phyloP scores from a whole-genome alignment of 2,329 filamentous ascomycete species.

The Zalaria sp. region DNA sequence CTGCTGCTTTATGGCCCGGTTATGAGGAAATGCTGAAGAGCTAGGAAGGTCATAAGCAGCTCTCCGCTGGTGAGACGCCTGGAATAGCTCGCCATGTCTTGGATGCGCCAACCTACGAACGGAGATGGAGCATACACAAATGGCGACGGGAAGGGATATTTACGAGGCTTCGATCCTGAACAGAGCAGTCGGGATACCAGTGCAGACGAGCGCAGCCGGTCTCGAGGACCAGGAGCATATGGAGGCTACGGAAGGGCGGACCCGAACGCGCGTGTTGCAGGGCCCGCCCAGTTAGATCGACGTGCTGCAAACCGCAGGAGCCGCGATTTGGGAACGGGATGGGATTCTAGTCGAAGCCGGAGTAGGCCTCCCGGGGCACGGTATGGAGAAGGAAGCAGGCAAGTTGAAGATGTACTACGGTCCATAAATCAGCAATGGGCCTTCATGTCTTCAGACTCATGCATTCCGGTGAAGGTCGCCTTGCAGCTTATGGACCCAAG shows the following conservation, averaged over 20 bases:
- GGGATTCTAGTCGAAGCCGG: conserved; percentile 15
- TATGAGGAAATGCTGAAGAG: background rate
- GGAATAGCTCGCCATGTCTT: background rate
- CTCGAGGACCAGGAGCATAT: conserved; percentile 24
- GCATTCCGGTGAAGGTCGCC: conserved; percentile 86
- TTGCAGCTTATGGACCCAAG: conserved; percentile 87
- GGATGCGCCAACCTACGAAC: background rate
- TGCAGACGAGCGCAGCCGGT: conserved; percentile 19
- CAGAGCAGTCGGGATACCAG: conserved; percentile 19
- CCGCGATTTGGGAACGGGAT: conserved; percentile 15
- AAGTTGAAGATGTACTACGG: conserved; percentile 46
- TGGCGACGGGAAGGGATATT: conserved; percentile 17
- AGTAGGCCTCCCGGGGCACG: conserved; percentile 15
- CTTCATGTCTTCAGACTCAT: conserved; percentile 77
- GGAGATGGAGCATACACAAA: conserved; percentile 21
- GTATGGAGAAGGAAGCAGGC: conserved; percentile 24
- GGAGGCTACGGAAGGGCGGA: conserved; percentile 17
- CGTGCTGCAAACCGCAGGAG: conserved; percentile 26
- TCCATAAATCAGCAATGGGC: conserved; percentile 84
- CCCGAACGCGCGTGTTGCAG: conserved; percentile 10
- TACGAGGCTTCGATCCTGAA: conserved; percentile 21
- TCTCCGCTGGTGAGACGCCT: no score
- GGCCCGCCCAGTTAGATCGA: conserved; percentile 26
- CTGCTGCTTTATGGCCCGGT: no score
- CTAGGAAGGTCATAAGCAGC: background rate